Percentiles rank a stretch among this genome's conserved stretches.
Evolutionary conservation across 23 red algal genomes (phyloP).

Genomic region (Chondrus crispus): DNA sequence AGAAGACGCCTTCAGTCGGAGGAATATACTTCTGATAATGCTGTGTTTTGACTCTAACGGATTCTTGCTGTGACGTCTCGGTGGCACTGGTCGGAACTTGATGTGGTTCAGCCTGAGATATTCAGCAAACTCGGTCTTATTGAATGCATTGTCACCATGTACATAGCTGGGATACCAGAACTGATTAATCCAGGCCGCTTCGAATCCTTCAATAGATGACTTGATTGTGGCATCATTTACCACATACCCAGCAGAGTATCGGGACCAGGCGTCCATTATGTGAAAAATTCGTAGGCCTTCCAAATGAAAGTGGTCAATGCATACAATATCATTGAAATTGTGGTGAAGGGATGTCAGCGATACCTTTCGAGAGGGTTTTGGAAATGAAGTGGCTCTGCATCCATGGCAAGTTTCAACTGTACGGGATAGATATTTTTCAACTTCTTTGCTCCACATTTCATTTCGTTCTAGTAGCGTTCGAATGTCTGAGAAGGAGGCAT

Average conservation of each 20-base stretch:
- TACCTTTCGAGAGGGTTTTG: not conserved
- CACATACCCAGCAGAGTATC: not conserved
- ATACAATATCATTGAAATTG: slow-evolving; percentile 5
- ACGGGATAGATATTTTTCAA: not conserved
- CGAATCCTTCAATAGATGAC: not conserved
- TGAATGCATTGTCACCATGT: not conserved
- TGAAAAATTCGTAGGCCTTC: not conserved
- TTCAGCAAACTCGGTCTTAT: not conserved
- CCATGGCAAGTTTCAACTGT: not conserved
- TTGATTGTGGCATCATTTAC: not conserved
- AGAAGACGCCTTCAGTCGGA: not conserved
- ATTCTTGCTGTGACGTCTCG: not conserved
- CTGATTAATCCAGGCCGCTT: slow-evolving; percentile 21
- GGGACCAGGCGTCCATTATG: not conserved
- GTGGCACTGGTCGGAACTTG: not conserved
- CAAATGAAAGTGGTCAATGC: not conserved
- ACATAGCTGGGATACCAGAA: slow-evolving; percentile 3
- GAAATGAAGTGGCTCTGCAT: not conserved
- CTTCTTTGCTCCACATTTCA: not conserved
- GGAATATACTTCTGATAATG: slow-evolving; percentile 9
- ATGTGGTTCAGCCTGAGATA: not conserved
- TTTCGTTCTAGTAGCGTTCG: not conserved
- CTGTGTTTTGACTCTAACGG: not conserved
- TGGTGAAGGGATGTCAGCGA: not conserved
- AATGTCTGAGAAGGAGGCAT: not conserved